Percentiles rank a stretch among this genome's conserved stretches.
Conservation (phyloP, 1,284 basidiomycete species). For the Apiotrichum akiyoshidainum region DNA sequence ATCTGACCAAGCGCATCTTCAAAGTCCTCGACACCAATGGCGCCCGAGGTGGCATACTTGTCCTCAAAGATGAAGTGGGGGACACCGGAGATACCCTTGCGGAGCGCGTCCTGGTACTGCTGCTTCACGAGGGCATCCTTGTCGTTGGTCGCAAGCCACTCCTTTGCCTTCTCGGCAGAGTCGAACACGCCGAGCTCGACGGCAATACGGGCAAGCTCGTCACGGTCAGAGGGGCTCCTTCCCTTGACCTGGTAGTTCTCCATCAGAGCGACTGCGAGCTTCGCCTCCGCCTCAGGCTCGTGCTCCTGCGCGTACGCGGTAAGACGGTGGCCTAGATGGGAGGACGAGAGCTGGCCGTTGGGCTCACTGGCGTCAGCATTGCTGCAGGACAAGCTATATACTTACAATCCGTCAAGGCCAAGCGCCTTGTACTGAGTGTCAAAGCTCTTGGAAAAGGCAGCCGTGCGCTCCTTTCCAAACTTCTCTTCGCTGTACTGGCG, state of each 20-base stretch:
- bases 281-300: constrained; percentile 39
- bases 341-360: constrained; percentile 26
- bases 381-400: neutral
- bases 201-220: constrained; percentile 39
- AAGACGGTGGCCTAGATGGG: constrained; percentile 49
- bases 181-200: constrained; percentile 46
- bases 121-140: constrained; percentile 37
- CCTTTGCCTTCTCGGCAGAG: constrained; percentile 26
- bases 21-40: constrained; percentile 53
- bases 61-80: constrained; percentile 52
- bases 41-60: constrained; percentile 48
- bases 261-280: constrained; percentile 38
- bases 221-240: constrained; percentile 39
- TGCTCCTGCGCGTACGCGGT: constrained; percentile 30
- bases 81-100: constrained; percentile 50
- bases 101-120: constrained; percentile 31
- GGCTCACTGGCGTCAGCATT: neutral
- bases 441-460: constrained; percentile 32
- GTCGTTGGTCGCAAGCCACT: constrained; percentile 35
- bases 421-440: constrained; percentile 34
- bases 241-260: constrained; percentile 48
- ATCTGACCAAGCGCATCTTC: constrained; percentile 40
- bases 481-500: constrained; percentile 31
- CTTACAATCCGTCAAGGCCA: constrained; percentile 42
- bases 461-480: constrained; percentile 41